These are phyloP conservation scores for Stachybotrys chlorohalonatus DNA, from an alignment of 2,329 filamentous ascomycete genomes.

Conservation along the genomic window DNA sequence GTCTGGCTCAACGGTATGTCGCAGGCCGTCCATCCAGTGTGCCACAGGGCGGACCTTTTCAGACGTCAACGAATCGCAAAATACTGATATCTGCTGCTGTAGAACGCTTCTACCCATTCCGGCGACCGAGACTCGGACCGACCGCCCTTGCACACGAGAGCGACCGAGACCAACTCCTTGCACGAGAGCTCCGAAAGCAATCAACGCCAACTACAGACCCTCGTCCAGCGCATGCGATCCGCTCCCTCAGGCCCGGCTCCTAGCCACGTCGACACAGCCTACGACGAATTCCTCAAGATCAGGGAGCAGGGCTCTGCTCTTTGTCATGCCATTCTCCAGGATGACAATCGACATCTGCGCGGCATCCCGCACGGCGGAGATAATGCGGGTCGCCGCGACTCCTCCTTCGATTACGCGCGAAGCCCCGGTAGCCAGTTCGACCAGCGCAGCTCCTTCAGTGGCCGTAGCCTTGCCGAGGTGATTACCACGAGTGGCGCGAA, in stretches of 20 bases:
- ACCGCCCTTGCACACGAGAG: constrained; percentile 13
- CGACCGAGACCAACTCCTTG: constrained; percentile 13
- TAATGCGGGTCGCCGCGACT: constrained; percentile 15
- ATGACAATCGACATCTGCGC: constrained; percentile 24
- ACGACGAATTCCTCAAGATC: constrained; percentile 32
- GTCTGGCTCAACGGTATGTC: background rate
- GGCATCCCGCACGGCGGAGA: constrained; percentile 10
- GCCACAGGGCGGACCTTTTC: background rate
- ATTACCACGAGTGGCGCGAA: constrained; percentile 15
- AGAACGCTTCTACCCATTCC: constrained; percentile 2
- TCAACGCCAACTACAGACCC: constrained; percentile 23
- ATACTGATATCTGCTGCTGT: background rate
- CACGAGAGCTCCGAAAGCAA: constrained; percentile 21
- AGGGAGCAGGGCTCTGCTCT: constrained; percentile 29
- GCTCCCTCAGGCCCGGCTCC: constrained; percentile 19
- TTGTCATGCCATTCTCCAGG: constrained; percentile 30
- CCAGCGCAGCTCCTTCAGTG: constrained; percentile 27
- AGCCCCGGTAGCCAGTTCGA: constrained; percentile 20
- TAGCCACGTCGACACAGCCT: constrained; percentile 32
- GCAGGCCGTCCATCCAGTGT: background rate
- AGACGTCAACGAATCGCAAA: constrained; percentile 2
- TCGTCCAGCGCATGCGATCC: constrained; percentile 25
- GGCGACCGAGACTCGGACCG: constrained; percentile 17
- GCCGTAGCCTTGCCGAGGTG: constrained; percentile 22
- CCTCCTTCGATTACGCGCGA: constrained; percentile 19